These are phyloP conservation scores for Eucalyptus tenuipes DNA, from an alignment of 345 rosid species.

Conservation along the genomic window DNA sequence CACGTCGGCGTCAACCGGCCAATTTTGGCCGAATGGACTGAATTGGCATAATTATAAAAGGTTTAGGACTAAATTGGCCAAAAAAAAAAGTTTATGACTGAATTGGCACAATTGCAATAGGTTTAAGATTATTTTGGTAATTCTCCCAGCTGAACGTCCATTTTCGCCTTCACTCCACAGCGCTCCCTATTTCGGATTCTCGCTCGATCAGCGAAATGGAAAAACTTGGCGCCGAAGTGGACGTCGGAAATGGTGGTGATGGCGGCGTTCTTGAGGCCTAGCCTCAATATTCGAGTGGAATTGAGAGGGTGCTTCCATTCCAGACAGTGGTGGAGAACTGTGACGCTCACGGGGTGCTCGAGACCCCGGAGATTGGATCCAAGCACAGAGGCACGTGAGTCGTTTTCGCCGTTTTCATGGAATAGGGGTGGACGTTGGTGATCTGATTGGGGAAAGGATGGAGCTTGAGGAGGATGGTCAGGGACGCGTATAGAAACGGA, in stretches of 20 bases:
- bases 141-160: too few relatives aligned
- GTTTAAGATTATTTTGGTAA: too few relatives aligned
- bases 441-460: not conserved
- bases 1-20: too few relatives aligned
- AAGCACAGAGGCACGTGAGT: conserved; percentile 44
- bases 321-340: conserved; percentile 63
- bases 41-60: too few relatives aligned
- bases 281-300: conserved; percentile 56
- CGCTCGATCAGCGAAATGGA: conserved; percentile 18
- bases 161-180: too few relatives aligned
- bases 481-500: too few relatives aligned
- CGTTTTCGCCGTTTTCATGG: not conserved
- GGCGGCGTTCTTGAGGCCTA: conserved; percentile 54
- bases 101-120: too few relatives aligned
- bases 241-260: conserved; percentile 45
- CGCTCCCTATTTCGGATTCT: not conserved
- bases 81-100: too few relatives aligned
- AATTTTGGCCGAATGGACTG: too few relatives aligned
- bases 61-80: too few relatives aligned
- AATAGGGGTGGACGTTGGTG: not conserved
- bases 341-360: conserved; percentile 51
- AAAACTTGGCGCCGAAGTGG: conserved; percentile 34
- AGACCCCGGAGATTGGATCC: conserved; percentile 33
- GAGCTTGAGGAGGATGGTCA: not conserved
- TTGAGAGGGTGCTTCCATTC: conserved; percentile 74